A percentile compares a stretch with the other conserved stretches of the same genome.
Conservation (phyloP, 2,329 filamentous ascomycete genomes). For the Pseudocercospora crystallina region DNA sequence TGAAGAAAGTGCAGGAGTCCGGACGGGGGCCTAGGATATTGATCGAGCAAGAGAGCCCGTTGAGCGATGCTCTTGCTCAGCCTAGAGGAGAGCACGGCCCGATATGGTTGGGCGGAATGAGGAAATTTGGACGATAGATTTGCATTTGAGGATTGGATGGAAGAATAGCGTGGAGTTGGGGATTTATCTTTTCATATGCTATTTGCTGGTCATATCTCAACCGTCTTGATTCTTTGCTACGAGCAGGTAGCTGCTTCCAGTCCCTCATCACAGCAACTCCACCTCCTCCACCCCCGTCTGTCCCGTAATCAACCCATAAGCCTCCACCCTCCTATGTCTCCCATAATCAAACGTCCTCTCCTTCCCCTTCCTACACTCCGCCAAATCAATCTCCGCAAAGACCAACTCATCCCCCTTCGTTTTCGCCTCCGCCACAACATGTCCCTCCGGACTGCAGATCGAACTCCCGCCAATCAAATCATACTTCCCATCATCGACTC, state of each 20-base stretch:
- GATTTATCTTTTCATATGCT: too few relatives aligned
- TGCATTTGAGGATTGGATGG: background rate
- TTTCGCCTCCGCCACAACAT: slow-evolving; percentile 51
- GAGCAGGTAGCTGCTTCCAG: background rate
- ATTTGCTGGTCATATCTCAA: background rate
- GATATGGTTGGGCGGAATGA: slow-evolving; percentile 6
- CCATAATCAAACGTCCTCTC: slow-evolving; percentile 49
- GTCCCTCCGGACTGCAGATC: slow-evolving; percentile 51
- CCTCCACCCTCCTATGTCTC: slow-evolving; percentile 46
- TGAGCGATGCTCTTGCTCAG: slow-evolving; percentile 6
- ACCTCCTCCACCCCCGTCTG: slow-evolving; percentile 44
- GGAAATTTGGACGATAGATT: background rate
- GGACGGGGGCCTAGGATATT: slow-evolving; percentile 17
- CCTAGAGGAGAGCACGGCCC: background rate
- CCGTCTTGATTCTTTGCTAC: too few relatives aligned
- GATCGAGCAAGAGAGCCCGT: slow-evolving; percentile 14
- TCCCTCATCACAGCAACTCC: background rate
- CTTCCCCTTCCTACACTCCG: slow-evolving; percentile 49
- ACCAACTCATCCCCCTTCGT: slow-evolving; percentile 53
- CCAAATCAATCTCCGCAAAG: slow-evolving; percentile 52
- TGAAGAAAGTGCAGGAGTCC: slow-evolving; percentile 14
- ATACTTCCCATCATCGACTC: slow-evolving; percentile 53
- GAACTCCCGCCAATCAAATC: slow-evolving; percentile 51
- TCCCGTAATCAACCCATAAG: slow-evolving; percentile 42
- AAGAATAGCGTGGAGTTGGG: slow-evolving; percentile 1